phyloP scores from a whole-genome alignment of 257 asterid species.

The Solanum appendiculatum region DNA sequence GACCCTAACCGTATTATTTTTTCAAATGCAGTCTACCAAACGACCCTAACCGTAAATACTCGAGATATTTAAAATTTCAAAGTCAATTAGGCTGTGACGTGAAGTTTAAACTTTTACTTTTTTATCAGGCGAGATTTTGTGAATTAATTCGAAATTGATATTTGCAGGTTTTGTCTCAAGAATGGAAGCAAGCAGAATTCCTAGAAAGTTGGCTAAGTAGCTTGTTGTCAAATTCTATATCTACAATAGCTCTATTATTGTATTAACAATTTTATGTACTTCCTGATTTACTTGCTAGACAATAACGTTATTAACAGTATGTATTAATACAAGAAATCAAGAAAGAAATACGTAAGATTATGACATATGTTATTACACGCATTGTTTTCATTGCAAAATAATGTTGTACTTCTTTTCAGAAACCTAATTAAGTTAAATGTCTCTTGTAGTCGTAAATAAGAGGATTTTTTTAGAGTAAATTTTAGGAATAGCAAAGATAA shows the following conservation, averaged over 20 bases:
- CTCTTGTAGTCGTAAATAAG: background rate
- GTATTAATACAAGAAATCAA: background rate
- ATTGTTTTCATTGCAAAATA: background rate
- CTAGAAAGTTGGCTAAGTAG: background rate
- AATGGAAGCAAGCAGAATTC: background rate
- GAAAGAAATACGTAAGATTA: background rate
- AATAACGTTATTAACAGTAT: background rate
- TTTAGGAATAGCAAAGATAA: too few relatives aligned
- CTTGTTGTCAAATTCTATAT: background rate
- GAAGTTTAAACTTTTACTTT: background rate
- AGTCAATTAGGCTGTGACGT: background rate
- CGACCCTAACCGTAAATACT: background rate
- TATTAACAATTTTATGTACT: background rate
- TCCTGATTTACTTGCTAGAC: background rate
- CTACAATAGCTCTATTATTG: background rate
- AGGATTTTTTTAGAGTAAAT: too few relatives aligned
- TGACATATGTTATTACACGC: background rate
- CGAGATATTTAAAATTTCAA: too few relatives aligned
- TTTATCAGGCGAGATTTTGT: background rate
- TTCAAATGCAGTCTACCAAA: background rate
- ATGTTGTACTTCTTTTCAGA: background rate
- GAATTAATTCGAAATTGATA: background rate
- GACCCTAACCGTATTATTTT: background rate
- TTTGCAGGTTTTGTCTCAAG: background rate
- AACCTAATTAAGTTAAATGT: background rate